Base-by-base conservation (phyloP, 2,329 filamentous ascomycete genomes). In the Raffaelea deltoideospora region DNA sequence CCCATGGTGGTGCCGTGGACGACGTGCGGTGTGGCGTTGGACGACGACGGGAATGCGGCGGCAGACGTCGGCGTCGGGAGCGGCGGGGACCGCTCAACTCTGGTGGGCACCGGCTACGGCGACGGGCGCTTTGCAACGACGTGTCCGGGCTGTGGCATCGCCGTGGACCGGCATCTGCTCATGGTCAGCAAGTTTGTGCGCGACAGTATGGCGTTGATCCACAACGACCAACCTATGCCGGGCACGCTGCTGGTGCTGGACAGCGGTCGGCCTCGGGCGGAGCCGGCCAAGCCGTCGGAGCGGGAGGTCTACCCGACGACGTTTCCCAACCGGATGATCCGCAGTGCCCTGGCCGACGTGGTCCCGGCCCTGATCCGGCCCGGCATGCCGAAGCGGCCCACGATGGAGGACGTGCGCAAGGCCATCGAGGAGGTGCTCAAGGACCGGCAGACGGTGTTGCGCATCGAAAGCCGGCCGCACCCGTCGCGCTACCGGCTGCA, bases 241-340 rank as follows among this genome's bases (percentile, higher is more conserved):
- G 79, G 81, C 1, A 85, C 79, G 0, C 51, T 84, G 5, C 60
- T 84, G 9, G 60, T 71, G 10, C 50, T 64, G 0, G 52, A 55
- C 1, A 61, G 48, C 0, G 80, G 79, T 0, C 53, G 59, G 14
- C 69, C 74, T 13, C 0, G 50, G 58, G 22, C 34, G 44, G 2
- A 45, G 58, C 13, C 23, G 23, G 13, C 23, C 23, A 26, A 26
- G n/a, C n/a, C n/a, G n/a, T n/a, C n/a, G n/a, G n/a, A n/a, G n/a
- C n/a, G n/a, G n/a, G n/a, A n/a, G 13, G 13, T 26, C 8, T 26
- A 26, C 13, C 23, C 23, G 23, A 8, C 62, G 11, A 61, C 62
- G 0, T 76, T 79, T 43, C 72, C 73, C 0, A 79, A 78, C 45
- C 58, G 64, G 2, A 52, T 78, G 33, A 57, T 80, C n/a, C 55